Evolutionary conservation across 495 filamentous ascomycete genomes (phyloP).

Genomic region (Cercophora newfieldiana): DNA sequence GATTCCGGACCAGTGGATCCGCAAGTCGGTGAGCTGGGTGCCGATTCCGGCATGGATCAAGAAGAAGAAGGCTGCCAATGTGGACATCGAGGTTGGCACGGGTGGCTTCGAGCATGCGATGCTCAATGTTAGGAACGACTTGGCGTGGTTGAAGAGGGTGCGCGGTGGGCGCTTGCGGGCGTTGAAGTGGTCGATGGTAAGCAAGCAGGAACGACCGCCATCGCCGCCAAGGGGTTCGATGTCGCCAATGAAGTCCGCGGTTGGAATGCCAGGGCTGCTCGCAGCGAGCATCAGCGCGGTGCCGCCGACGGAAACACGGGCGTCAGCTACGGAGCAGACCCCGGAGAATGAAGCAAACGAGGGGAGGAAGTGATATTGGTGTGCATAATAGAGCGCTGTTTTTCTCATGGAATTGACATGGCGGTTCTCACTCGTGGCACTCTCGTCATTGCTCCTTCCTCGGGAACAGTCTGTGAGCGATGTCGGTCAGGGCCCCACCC

Average conservation of each 20-base stretch:
- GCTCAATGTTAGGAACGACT: conserved; percentile 3
- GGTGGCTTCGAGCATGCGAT: not conserved
- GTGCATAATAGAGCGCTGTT: too few species aligned
- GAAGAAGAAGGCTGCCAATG: not conserved
- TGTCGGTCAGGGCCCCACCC: too few species aligned
- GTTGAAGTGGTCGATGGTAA: not conserved
- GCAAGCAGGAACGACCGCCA: not conserved
- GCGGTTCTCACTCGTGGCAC: too few species aligned
- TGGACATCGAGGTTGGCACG: not conserved
- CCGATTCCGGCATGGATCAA: not conserved
- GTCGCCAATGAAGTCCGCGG: conserved; percentile 3
- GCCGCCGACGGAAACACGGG: not conserved
- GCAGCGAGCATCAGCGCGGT: conserved; percentile 9
- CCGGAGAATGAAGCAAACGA: not conserved
- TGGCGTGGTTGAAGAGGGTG: conserved; percentile 14
- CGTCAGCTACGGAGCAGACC: not conserved
- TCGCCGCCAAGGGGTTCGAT: not conserved
- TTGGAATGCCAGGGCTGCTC: conserved; percentile 13
- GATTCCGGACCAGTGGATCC: conserved; percentile 14
- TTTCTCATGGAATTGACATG: too few species aligned
- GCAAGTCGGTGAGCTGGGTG: not conserved
- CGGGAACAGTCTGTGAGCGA: too few species aligned
- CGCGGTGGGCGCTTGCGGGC: conserved; percentile 8
- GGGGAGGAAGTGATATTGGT: not conserved
- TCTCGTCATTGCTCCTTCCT: too few species aligned